These are phyloP conservation scores for Candida endomychidarum DNA, from an alignment of 805 yeast genomes.

Conservation along the genomic window DNA sequence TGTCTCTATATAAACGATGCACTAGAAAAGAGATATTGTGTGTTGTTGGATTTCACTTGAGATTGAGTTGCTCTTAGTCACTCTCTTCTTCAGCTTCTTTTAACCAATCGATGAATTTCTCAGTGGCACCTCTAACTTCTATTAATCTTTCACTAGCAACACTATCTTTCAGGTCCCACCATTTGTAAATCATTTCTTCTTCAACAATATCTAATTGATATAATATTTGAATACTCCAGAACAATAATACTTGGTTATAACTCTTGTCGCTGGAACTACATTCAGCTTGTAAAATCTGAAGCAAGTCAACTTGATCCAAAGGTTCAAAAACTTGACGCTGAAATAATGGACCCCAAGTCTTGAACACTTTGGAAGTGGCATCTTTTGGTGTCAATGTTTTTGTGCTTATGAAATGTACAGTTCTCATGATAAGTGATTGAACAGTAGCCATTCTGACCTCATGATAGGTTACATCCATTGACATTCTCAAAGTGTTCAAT, in stretches of 20 bases:
- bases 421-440: constrained; percentile 66
- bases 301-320: constrained; percentile 75
- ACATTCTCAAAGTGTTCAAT: constrained; percentile 92
- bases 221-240: constrained; percentile 54
- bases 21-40: no score
- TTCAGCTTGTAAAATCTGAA: constrained; percentile 50
- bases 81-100: constrained; percentile 67
- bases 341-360: constrained; percentile 79
- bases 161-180: constrained; percentile 65
- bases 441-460: constrained; percentile 85
- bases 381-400: constrained; percentile 73
- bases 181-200: constrained; percentile 72
- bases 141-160: constrained; percentile 41
- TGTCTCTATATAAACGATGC: no score
- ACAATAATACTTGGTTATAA: constrained; percentile 49
- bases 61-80: constrained; percentile 18
- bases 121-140: constrained; percentile 55
- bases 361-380: constrained; percentile 74
- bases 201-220: constrained; percentile 82
- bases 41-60: no score
- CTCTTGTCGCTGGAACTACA: constrained; percentile 36
- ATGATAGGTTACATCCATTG: constrained; percentile 92
- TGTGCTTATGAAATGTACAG: constrained; percentile 72
- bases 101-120: constrained; percentile 84
- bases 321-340: constrained; percentile 81